Evolutionary conservation across 208 protist genomes (phyloP), one percentile per base, ranked within the genome.

Genomic region (Leishmania mexicana): DNA sequence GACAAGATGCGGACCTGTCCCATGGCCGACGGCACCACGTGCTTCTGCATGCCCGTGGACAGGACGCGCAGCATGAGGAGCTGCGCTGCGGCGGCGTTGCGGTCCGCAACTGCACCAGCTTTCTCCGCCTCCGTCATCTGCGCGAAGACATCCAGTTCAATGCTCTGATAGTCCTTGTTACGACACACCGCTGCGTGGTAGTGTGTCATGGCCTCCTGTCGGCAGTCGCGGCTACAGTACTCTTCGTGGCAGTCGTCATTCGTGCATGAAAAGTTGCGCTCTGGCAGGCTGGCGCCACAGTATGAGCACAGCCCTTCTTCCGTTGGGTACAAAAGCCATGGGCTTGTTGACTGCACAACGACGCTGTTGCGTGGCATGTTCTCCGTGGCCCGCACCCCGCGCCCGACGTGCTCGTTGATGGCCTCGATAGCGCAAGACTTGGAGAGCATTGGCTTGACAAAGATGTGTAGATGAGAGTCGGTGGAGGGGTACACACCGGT

Each of bases 181-280:
- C 57, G 17, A 78, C 94, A 97, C n/a, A 96, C 93, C 4, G 84
- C 71, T 28, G 77, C 83, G 87, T 97, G 94, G 80, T 97, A 97
- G 42, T 83, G 81, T 15, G 84, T 62, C 76, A 92, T 76, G 0
- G 94, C 94, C 68, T 85, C 75, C 15, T 87, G 78, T 28, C 94
- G 87, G 79, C 94, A 97, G 65, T 96, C 93, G 51, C 94, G 89
- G 76, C 91, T 95, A 84, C 94, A 97, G 88, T 97, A 97, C 87
- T 97, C 93, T 80, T 97, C 94, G 83, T 96, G 93, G 80, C 94
- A 97, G 42, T 89, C 64, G 60, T 62, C 49, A 79, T 97, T 96
- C 28, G 68, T 45, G 79, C 94, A 97, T 3, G 88, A 74, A 71
- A 96, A 96, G 60, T 81, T 80, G 72, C 94, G 93, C 67, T 92